These are phyloP conservation scores for Ogataea minuta DNA, from an alignment of 805 yeast species.

Conservation along the genomic window DNA sequence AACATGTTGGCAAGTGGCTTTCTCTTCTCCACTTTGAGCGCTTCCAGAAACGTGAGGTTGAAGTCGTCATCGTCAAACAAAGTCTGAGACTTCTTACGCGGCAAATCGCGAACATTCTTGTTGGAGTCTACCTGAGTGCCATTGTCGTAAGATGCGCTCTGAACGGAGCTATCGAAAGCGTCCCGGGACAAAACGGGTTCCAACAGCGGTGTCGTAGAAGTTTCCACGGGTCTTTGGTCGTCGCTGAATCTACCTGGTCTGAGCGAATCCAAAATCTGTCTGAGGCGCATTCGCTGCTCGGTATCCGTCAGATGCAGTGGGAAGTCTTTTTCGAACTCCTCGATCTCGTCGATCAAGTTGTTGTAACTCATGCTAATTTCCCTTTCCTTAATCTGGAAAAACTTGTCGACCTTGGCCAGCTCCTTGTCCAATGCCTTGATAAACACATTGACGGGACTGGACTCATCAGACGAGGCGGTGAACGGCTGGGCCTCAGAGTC, in stretches of 20 bases:
- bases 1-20: slow-evolving; percentile 63
- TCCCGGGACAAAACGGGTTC: slow-evolving; percentile 20
- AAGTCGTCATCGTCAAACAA: slow-evolving; percentile 38
- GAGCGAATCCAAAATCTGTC: slow-evolving; percentile 14
- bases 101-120: slow-evolving; percentile 18
- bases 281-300: slow-evolving; percentile 17
- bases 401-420: slow-evolving; percentile 68
- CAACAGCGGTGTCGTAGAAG: not conserved
- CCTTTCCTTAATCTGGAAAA: slow-evolving; percentile 68
- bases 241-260: slow-evolving; percentile 13
- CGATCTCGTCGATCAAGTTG: slow-evolving; percentile 58
- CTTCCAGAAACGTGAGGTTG: slow-evolving; percentile 42
- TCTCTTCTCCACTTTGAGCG: slow-evolving; percentile 60
- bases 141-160: slow-evolving; percentile 1
- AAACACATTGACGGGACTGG: slow-evolving; percentile 59
- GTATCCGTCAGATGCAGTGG: slow-evolving; percentile 21
- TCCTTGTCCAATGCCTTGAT: slow-evolving; percentile 74
- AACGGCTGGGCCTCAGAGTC: slow-evolving; percentile 31
- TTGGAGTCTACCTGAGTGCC: slow-evolving; percentile 17
- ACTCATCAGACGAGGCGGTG: slow-evolving; percentile 31
- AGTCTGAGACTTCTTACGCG: slow-evolving; percentile 31
- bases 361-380: slow-evolving; percentile 52
- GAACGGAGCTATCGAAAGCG: slow-evolving; percentile 19
- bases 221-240: slow-evolving; percentile 1
- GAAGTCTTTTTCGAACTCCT: slow-evolving; percentile 51